A percentile compares a stretch with the other conserved stretches of the same genome.
Conservation (phyloP, 148 eudicot genomes). For the Dysphania ambrosioides region DNA sequence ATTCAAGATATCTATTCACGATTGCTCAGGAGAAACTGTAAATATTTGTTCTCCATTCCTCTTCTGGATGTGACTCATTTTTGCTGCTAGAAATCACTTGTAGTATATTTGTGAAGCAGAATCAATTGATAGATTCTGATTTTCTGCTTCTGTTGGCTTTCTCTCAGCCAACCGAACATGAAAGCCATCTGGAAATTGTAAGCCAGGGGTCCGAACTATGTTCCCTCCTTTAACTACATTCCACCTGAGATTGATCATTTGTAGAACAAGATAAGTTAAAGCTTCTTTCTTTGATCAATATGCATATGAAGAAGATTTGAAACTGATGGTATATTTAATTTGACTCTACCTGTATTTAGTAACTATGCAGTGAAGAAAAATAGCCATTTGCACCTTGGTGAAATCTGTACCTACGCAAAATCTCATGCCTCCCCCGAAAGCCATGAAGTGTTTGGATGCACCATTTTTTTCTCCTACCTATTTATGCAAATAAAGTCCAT, state of each 20-base stretch:
- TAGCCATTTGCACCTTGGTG: constrained; percentile 72
- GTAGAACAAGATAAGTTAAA: background rate
- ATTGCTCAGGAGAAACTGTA: constrained; percentile 24
- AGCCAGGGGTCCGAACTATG: constrained; percentile 64
- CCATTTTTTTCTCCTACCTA: constrained; percentile 59
- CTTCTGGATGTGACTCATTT: background rate
- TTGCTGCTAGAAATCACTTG: constrained; percentile 13
- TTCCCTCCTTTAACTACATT: constrained; percentile 59
- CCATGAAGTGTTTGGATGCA: constrained; percentile 78
- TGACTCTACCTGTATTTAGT: constrained; percentile 70
- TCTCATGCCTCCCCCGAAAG: constrained; percentile 88
- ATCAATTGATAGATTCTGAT: constrained; percentile 18
- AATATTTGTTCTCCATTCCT: constrained; percentile 26
- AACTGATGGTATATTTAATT: background rate
- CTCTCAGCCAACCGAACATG: constrained; percentile 42
- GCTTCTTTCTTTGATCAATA: constrained; percentile 7
- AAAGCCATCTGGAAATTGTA: constrained; percentile 71
- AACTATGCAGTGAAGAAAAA: constrained; percentile 63
- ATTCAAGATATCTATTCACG: constrained; percentile 22
- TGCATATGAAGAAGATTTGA: background rate
- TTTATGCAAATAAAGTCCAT: constrained; percentile 1
- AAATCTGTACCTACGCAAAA: constrained; percentile 84
- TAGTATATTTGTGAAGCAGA: constrained; percentile 3
- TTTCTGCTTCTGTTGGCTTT: constrained; percentile 19
- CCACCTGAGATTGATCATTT: constrained; percentile 50